A percentile compares a stretch with the other conserved stretches of the same genome.
Conservation (phyloP, 2,329 filamentous ascomycete genomes). For the Colletotrichum phormii region DNA sequence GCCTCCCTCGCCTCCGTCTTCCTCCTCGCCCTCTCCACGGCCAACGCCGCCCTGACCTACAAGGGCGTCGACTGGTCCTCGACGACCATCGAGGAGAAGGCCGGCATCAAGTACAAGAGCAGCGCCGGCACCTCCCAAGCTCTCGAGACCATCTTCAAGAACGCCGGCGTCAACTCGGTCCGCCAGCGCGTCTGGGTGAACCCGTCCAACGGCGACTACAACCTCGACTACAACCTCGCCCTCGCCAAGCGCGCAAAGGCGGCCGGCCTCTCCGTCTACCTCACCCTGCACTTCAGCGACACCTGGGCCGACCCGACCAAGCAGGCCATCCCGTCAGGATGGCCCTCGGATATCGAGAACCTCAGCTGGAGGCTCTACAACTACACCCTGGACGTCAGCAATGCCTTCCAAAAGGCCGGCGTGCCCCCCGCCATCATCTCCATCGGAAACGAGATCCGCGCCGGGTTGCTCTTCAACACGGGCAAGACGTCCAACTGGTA, state of each 20-base stretch:
- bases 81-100: slow-evolving; percentile 69
- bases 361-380: slow-evolving; percentile 74
- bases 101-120: slow-evolving; percentile 71
- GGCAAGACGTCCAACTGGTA: slow-evolving; percentile 65
- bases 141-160: slow-evolving; percentile 72
- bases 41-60: slow-evolving; percentile 65
- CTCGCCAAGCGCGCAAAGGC: slow-evolving; percentile 74
- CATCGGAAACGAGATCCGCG: slow-evolving; percentile 80
- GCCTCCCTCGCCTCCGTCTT: slow-evolving; percentile 27
- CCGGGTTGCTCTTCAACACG: slow-evolving; percentile 74
- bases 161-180: slow-evolving; percentile 75
- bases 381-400: slow-evolving; percentile 73
- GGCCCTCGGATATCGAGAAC: slow-evolving; percentile 69
- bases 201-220: slow-evolving; percentile 71
- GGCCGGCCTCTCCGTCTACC: slow-evolving; percentile 69
- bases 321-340: slow-evolving; percentile 72
- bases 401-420: slow-evolving; percentile 67
- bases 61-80: slow-evolving; percentile 80
- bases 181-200: slow-evolving; percentile 81
- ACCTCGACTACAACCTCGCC: slow-evolving; percentile 76
- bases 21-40: slow-evolving; percentile 37
- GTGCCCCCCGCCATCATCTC: slow-evolving; percentile 72
- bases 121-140: slow-evolving; percentile 62
- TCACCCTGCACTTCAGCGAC: slow-evolving; percentile 76
- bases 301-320: slow-evolving; percentile 77